Evolutionary conservation across 495 filamentous ascomycete species (phyloP).

Genomic region (Glonium stellatum): DNA sequence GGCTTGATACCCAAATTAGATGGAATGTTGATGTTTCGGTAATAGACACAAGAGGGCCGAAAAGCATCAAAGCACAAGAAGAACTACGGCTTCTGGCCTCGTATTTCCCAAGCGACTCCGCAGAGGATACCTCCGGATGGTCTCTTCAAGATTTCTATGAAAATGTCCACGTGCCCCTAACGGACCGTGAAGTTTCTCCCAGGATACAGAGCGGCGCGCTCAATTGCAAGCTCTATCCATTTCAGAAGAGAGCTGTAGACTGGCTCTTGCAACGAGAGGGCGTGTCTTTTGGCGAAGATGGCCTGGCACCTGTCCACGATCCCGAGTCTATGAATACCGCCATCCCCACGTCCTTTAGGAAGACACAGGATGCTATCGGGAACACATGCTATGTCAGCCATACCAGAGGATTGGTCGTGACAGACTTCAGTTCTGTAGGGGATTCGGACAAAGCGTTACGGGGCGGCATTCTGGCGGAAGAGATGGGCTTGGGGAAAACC

Average conservation of each 20-base stretch:
- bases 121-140: conserved; percentile 21
- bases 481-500: conserved; percentile 96
- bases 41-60: conserved; percentile 8
- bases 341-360: conserved; percentile 17
- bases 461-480: conserved; percentile 76
- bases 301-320: background rate
- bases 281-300: conserved; percentile 31
- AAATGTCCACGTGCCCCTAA: conserved; percentile 52
- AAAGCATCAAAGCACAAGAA: background rate
- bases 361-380: conserved; percentile 15
- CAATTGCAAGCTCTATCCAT: conserved; percentile 56
- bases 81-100: conserved; percentile 17
- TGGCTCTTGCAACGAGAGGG: conserved; percentile 63
- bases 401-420: conserved; percentile 55
- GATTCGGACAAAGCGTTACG: conserved; percentile 33
- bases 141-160: conserved; percentile 54
- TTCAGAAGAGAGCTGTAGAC: conserved; percentile 62
- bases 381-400: conserved; percentile 45
- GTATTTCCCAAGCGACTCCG: conserved; percentile 10
- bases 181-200: conserved; percentile 35
- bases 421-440: conserved; percentile 44
- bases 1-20: conserved; percentile 12
- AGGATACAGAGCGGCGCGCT: conserved; percentile 40
- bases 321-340: background rate
- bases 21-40: conserved; percentile 16